Base-by-base conservation (phyloP, 140 eudicot species). In the Anethum foeniculum region DNA sequence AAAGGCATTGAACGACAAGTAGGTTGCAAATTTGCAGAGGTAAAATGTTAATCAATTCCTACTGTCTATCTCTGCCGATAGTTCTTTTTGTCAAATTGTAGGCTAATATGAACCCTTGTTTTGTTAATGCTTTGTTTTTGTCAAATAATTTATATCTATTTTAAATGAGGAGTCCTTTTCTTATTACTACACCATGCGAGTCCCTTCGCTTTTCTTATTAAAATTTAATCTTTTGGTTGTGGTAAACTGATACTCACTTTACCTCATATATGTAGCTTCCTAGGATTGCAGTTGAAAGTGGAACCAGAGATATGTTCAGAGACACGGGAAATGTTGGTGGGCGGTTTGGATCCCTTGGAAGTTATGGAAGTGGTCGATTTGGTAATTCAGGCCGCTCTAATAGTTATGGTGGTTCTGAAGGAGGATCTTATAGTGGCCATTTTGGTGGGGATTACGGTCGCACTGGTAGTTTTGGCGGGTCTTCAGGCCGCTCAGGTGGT, bases 1-100 rank as follows among this genome's bases (percentile, higher is more conserved):
- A 89, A 89, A 83, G 84, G 86, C 36, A 85, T 90, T 46, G 97
- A 92, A 77, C 91, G 96, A 19, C 97, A 94, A 60, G 96, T 92
- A 16, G 99, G 99, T 75, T 90, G 97, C 85, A 86, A 80, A 62
- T 92, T 95, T 81, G 28, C 39, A 0, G 96, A 92, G 97, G 99
- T 95, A 82, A 56, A 28, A 23, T 51, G n/a, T 13, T 23, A 15
- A 74, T 43, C 43, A 25, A 10, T 39, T 47, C 41, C 28, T 13
- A 14, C 30, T 28, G 49, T 75, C 16, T 46, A 39, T 44, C 56
- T 7, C 10, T n/a, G 15, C 28, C 19, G 12, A n/a, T 75, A 60
- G 43, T 27, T 27, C 79, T 46, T 75, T 46, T 47, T 46, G 47
- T n/a, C 47, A 43, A 72, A 39, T 72, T 72, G 32, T 41, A 39